Evolutionary conservation across 495 filamentous ascomycete species (phyloP), one percentile per base, ranked within the genome.

Genomic region (Aspergillus indologenus): DNA sequence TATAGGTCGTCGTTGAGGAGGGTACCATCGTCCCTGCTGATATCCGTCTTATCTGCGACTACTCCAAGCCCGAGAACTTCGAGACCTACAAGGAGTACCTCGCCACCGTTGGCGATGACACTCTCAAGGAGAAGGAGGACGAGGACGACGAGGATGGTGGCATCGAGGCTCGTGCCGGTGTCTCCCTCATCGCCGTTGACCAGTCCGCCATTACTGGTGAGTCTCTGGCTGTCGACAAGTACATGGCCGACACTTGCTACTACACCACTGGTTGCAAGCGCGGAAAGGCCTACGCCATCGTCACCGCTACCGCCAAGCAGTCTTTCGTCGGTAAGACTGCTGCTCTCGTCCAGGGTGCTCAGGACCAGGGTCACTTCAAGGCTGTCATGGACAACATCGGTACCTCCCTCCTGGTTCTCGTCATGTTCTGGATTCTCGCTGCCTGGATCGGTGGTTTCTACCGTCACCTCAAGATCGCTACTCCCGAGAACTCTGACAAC

Each of bases 351-450:
- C 81, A 88, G 69, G 86, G 86, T 62, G 86, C 87, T 63, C 75
- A 87, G 68, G 87, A 89, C 70, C 75, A 80, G 56, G 87, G 86
- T 80, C 87, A 90, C 76, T 90, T 90, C 84, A 90, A 90, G 77
- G 86, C 86, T 63, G 88, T 90, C 80, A 90, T 90, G 87, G 85
- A 90, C 82, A 85, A 83, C 70, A 90, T 90, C 60, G 86, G 87
- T 75, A 95, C 90, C 60, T 72, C 82, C 55, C 78, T 89, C 40
- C 76, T 89, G 59, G 86, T 90, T 67, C 75, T 90, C 54, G 87
- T 90, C 75, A 84, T 89, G 68, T 83, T 83, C 76, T 90, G 78
- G 78, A 88, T 89, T 74, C 74, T 90, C 62, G 71, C 81, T 62
- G 81, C 86, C 65, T 90, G 86, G 87, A 86, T 89, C 62, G 86